A percentile compares a stretch with the other conserved stretches of the same genome.
These are phyloP conservation scores for Aspergillus versicolor DNA, from an alignment of 2,329 filamentous ascomycete genomes.

Conservation along the genomic window DNA sequence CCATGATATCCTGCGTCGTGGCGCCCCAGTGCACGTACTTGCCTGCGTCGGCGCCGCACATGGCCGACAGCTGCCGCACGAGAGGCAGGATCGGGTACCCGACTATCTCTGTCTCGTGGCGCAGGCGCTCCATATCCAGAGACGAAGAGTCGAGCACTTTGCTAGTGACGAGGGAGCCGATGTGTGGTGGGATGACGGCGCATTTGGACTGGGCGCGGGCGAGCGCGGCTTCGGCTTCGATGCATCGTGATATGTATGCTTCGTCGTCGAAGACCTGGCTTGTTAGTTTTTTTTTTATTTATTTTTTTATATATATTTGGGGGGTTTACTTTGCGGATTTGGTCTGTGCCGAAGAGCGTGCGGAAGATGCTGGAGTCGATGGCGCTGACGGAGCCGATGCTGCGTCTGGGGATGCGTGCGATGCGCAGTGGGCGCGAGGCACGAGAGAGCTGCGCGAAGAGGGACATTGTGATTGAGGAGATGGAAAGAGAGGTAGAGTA, in stretches of 20 bases:
- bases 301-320: too few relatives aligned
- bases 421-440: conserved; percentile 2
- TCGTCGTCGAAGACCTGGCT: conserved; percentile 49
- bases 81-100: conserved; percentile 56
- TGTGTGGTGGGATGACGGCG: conserved; percentile 46
- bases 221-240: conserved; percentile 52
- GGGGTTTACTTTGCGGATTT: conserved; percentile 11
- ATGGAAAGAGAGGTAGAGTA: too few relatives aligned
- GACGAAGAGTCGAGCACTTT: conserved; percentile 26
- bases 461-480: conserved; percentile 7
- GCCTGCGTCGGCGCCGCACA: conserved; percentile 32
- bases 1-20: conserved; percentile 62
- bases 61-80: conserved; percentile 48
- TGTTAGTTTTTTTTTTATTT: neutral
- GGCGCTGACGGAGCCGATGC: conserved; percentile 44
- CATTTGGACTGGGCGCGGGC: conserved; percentile 52
- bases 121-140: conserved; percentile 46
- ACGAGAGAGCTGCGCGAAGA: conserved; percentile 16
- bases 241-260: conserved; percentile 49
- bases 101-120: conserved; percentile 51
- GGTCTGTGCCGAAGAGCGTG: conserved; percentile 14
- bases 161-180: conserved; percentile 39
- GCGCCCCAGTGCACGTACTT: conserved; percentile 60
- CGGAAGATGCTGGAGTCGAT: conserved; percentile 17
- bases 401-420: conserved; percentile 59